Evolutionary conservation across 371 early-diverging fungal genomes (phyloP).

Genomic region (Haplosporangium sp.): DNA sequence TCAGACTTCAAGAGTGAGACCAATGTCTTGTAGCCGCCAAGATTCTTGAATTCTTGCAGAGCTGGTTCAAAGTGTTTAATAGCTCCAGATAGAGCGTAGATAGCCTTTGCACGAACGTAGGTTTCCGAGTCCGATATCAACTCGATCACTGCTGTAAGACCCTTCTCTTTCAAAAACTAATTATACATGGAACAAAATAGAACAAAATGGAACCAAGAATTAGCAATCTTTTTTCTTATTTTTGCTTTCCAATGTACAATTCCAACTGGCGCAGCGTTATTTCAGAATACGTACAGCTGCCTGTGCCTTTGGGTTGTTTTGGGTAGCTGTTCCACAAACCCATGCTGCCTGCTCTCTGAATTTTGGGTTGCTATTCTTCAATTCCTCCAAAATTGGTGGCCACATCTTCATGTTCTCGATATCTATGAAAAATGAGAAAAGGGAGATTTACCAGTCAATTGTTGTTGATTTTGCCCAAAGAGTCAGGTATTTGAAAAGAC

Average conservation of each 20-base stretch:
- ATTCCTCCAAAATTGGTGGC: constrained; percentile 77
- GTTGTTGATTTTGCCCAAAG: neutral
- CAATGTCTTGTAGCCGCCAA: constrained; percentile 67
- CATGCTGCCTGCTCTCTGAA: constrained; percentile 85
- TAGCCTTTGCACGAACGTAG: constrained; percentile 77
- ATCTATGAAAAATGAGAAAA: constrained; percentile 58
- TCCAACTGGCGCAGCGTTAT: neutral
- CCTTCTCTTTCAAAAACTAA: constrained; percentile 75
- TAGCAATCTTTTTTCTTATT: neutral
- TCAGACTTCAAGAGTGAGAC: constrained; percentile 59
- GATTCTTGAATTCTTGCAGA: constrained; percentile 66
- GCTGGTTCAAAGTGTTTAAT: constrained; percentile 77
- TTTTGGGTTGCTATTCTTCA: constrained; percentile 64
- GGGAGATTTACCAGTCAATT: neutral
- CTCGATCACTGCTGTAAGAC: constrained; percentile 67
- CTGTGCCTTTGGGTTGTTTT: constrained; percentile 93
- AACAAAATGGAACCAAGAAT: constrained; percentile 9
- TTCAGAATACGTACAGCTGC: constrained; percentile 64
- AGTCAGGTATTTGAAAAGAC: neutral
- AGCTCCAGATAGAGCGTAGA: constrained; percentile 84
- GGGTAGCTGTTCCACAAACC: constrained; percentile 94
- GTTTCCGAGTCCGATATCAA: constrained; percentile 67
- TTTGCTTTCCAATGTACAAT: neutral
- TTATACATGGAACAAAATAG: constrained; percentile 5
- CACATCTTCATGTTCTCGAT: constrained; percentile 91